Evolutionary conservation across 371 early-diverging fungal genomes (phyloP).

Genomic region (Rhizopus microsporus): DNA sequence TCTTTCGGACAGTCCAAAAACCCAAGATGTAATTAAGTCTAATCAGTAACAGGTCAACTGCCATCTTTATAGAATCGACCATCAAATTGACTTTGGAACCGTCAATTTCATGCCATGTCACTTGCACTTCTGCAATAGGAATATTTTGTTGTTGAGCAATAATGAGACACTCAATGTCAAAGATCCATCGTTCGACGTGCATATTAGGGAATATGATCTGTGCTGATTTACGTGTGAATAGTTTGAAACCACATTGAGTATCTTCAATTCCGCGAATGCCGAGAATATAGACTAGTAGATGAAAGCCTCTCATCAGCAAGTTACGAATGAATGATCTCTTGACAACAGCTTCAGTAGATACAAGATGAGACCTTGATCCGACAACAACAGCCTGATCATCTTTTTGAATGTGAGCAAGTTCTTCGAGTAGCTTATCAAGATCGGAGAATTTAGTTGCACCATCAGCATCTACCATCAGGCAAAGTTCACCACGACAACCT

Average conservation of each 20-base stretch:
- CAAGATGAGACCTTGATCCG: slow-evolving; percentile 91
- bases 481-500: slow-evolving; percentile 70
- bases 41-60: slow-evolving; percentile 83
- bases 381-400: slow-evolving; percentile 73
- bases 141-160: slow-evolving; percentile 71
- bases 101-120: slow-evolving; percentile 95
- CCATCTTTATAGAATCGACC: slow-evolving; percentile 88
- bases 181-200: slow-evolving; percentile 96
- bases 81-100: slow-evolving; percentile 91
- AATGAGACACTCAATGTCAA: slow-evolving; percentile 93
- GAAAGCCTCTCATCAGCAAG: slow-evolving; percentile 91
- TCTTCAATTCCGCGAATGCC: slow-evolving; percentile 86
- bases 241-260: slow-evolving; percentile 97
- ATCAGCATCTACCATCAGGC: slow-evolving; percentile 96
- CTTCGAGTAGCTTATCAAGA: slow-evolving; percentile 60
- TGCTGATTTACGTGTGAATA: slow-evolving; percentile 84
- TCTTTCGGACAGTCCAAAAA: slow-evolving; percentile 64
- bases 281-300: slow-evolving; percentile 79
- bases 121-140: slow-evolving; percentile 86
- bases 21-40: slow-evolving; percentile 86
- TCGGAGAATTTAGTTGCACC: slow-evolving; percentile 92
- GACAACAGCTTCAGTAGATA: slow-evolving; percentile 89
- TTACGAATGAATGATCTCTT: slow-evolving; percentile 92
- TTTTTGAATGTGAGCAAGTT: slow-evolving; percentile 38
- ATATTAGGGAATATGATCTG: slow-evolving; percentile 80